phyloP scores from a whole-genome alignment of 495 filamentous ascomycete species.

The Neurospora sp. region DNA sequence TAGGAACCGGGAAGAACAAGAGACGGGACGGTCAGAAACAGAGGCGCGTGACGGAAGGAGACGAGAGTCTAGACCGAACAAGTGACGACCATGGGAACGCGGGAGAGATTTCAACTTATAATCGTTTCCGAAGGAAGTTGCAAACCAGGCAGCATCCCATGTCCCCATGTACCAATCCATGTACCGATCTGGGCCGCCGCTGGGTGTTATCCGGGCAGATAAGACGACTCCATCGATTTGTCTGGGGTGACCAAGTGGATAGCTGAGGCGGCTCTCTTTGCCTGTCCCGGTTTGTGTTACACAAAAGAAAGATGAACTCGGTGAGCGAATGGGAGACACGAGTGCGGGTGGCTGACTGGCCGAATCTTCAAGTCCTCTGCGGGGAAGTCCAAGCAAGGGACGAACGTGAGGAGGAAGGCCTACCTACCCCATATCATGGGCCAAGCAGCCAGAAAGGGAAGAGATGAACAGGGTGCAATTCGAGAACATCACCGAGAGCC shows the following conservation, averaged over 20 bases:
- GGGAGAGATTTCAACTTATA: background rate
- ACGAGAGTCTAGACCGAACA: background rate
- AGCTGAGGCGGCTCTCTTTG: background rate
- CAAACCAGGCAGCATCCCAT: background rate
- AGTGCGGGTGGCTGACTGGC: background rate
- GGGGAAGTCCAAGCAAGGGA: background rate
- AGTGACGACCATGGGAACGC: background rate
- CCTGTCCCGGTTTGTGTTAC: background rate
- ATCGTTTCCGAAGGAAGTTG: background rate
- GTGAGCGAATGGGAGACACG: background rate
- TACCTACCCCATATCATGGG: background rate
- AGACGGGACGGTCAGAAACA: background rate
- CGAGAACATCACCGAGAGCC: background rate
- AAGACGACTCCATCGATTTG: background rate
- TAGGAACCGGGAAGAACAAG: background rate
- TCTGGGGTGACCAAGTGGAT: background rate
- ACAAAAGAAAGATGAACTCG: background rate
- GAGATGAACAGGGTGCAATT: background rate
- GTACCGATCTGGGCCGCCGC: background rate
- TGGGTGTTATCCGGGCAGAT: background rate
- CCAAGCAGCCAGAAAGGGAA: background rate
- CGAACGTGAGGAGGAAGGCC: background rate
- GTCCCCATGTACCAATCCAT: background rate
- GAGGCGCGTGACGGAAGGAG: background rate
- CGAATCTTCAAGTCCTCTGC: background rate